A percentile compares a stretch with the other conserved stretches of the same genome.
These are phyloP conservation scores for Achlya hypogyna DNA, from an alignment of 352 stramenopile species.

Conservation along the genomic window DNA sequence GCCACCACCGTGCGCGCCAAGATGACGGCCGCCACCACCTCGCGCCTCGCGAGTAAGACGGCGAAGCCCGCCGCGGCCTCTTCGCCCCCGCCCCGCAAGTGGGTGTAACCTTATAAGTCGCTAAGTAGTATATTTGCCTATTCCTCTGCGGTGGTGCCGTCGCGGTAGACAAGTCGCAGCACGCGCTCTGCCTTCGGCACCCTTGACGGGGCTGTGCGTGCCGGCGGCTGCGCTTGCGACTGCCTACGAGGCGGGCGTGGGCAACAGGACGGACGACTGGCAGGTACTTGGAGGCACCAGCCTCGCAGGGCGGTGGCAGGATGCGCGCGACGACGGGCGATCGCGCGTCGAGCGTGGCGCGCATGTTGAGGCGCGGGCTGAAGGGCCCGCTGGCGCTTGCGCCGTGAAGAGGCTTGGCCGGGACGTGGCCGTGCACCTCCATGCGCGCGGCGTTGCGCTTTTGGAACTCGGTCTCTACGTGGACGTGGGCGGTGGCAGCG, in stretches of 20 bases:
- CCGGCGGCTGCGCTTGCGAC: no score
- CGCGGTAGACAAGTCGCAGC: neutral
- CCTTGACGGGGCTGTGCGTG: no score
- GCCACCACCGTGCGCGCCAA: conserved; percentile 24
- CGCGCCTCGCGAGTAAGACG: neutral
- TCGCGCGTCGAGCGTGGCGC: conserved; percentile 3
- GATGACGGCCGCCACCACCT: conserved; percentile 19
- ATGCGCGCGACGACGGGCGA: conserved; percentile 12
- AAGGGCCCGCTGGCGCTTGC: neutral
- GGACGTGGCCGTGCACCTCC: neutral
- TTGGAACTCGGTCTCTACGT: neutral
- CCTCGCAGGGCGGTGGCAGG: conserved; percentile 1
- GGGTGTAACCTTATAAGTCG: neutral
- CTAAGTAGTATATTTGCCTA: neutral
- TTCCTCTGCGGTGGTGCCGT: no score
- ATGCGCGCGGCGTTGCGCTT: neutral
- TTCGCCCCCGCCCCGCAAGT: conserved; percentile 15
- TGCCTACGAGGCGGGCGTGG: no score
- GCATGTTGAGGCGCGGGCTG: conserved; percentile 3
- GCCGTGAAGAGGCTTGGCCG: neutral
- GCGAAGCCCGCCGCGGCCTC: neutral
- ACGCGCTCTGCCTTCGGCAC: no score
- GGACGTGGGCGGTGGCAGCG: neutral
- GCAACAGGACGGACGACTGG: neutral
- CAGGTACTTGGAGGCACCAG: neutral